Percentiles rank a stretch among this genome's conserved stretches.
phyloP scores from a whole-genome alignment of 108 stramenopile genomes.

The Nitzschia putrida region DNA sequence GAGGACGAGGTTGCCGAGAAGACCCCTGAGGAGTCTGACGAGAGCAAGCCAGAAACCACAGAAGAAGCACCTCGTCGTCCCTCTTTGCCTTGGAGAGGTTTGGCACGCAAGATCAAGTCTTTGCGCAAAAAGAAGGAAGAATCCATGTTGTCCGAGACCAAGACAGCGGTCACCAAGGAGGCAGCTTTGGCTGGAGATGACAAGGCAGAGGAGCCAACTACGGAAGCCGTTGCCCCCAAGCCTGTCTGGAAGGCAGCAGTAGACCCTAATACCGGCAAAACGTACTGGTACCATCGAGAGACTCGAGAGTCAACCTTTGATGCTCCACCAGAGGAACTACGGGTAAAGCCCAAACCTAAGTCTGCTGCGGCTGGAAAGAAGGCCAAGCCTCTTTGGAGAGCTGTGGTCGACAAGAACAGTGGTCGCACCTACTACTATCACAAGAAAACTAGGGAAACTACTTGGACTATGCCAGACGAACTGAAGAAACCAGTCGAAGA shows the following conservation, averaged over 20 bases:
- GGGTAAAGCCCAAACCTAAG: neutral
- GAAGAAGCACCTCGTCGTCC: neutral
- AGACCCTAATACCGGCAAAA: constrained; percentile 49
- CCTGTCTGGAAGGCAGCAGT: constrained; percentile 44
- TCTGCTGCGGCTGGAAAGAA: constrained; percentile 7
- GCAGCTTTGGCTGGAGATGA: neutral
- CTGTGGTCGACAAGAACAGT: constrained; percentile 49
- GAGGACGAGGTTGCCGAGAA: constrained; percentile 1
- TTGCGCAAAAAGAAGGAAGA: neutral
- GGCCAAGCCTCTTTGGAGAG: constrained; percentile 55
- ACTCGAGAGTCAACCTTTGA: constrained; percentile 49
- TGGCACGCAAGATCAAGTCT: constrained; percentile 17
- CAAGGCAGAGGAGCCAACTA: neutral
- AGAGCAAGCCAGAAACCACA: neutral
- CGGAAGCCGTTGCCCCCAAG: neutral
- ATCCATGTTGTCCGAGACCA: neutral
- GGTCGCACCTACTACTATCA: constrained; percentile 79
- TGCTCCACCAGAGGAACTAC: constrained; percentile 10
- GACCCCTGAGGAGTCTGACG: neutral
- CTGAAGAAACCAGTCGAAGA: constrained; percentile 22
- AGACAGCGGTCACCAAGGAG: neutral
- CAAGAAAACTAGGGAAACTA: constrained; percentile 60
- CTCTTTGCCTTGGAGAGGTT: neutral
- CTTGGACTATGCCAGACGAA: constrained; percentile 70
- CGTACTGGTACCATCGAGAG: constrained; percentile 54